Evolutionary conservation across 345 rosid genomes (phyloP), one percentile per base, ranked within the genome.

Genomic region (Aquilaria sinensis): DNA sequence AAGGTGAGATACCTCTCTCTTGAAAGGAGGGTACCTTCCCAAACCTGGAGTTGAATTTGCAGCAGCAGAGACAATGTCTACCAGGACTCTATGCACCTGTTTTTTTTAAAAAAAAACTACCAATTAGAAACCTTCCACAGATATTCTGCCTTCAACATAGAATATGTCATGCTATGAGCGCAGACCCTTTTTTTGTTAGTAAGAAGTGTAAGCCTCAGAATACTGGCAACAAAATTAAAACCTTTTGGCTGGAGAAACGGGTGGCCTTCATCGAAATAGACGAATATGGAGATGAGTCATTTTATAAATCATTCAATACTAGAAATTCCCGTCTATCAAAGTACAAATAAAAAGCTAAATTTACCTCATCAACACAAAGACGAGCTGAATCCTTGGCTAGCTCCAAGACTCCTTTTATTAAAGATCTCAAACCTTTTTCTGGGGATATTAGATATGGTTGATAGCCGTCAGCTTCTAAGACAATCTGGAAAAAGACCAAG

Each of bases 371-470:
- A 64, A 88, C 95, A 66, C 95, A 88, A 34, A 85, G 77, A 41
- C 81, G 76, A 5, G 95, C 81, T 10, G 95, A 89, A 46, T 85
- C 95, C 78, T 88, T 88, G 48, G 91, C 95, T 57, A 88, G 74
- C 71, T 88, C 95, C 52, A 88, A 77, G 43, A 88, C 95, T 67
- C 70, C 73, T 75, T 88, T 88, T 65, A 88, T 88, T 65, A 88
- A 75, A 53, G 95, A 85, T 67, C 95, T 79, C 77, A 88, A 71
- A 53, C 95, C 95, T 71, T 88, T 88, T 59, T 88, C 95, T 8
- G 95, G 91, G 16, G 95, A 88, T 80, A 88, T 88, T 57, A 88
- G 88, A 81, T 88, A 88, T 32, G 95, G 95, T 61, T 88, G 91
- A 70, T 88, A 88, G 54, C 95, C 95, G 81, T 88, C 95, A 3